Percentiles rank a stretch among this genome's conserved stretches.
Evolutionary conservation across 805 yeast genomes (phyloP).

Genomic region (Teunomyces funiuensis): DNA sequence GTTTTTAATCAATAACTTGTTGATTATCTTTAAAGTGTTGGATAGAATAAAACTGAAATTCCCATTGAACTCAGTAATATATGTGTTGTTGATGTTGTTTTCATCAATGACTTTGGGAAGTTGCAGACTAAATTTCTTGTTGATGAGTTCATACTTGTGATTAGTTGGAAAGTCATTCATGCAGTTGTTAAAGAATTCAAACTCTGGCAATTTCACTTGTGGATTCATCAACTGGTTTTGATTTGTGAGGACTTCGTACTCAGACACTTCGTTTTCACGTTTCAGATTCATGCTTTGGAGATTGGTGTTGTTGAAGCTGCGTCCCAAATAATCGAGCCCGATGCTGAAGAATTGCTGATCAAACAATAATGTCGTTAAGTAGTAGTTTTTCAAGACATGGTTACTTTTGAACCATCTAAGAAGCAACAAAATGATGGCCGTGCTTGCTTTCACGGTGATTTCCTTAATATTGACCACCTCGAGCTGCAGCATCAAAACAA

Average conservation of each 20-base stretch:
- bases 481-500: constrained; percentile 39
- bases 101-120: constrained; percentile 27
- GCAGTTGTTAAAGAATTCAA: constrained; percentile 41
- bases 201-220: constrained; percentile 27
- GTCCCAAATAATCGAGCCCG: constrained; percentile 32
- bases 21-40: constrained; percentile 54
- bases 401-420: constrained; percentile 76
- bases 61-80: constrained; percentile 30
- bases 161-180: constrained; percentile 16
- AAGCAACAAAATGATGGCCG: constrained; percentile 52
- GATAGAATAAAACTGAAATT: constrained; percentile 49
- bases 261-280: constrained; percentile 16
- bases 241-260: constrained; percentile 33
- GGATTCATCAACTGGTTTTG: constrained; percentile 45
- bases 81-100: constrained; percentile 26
- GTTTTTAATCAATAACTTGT: constrained; percentile 61
- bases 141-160: constrained; percentile 26
- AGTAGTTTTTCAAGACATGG: constrained; percentile 79
- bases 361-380: constrained; percentile 65
- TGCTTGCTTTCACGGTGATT: constrained; percentile 55
- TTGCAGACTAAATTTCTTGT: constrained; percentile 26
- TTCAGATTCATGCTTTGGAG: constrained; percentile 23
- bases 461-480: constrained; percentile 65
- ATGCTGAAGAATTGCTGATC: constrained; percentile 60
- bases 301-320: constrained; percentile 36